Base-by-base conservation (phyloP, 805 yeast genomes). In the Lachancea nothofagi region DNA sequence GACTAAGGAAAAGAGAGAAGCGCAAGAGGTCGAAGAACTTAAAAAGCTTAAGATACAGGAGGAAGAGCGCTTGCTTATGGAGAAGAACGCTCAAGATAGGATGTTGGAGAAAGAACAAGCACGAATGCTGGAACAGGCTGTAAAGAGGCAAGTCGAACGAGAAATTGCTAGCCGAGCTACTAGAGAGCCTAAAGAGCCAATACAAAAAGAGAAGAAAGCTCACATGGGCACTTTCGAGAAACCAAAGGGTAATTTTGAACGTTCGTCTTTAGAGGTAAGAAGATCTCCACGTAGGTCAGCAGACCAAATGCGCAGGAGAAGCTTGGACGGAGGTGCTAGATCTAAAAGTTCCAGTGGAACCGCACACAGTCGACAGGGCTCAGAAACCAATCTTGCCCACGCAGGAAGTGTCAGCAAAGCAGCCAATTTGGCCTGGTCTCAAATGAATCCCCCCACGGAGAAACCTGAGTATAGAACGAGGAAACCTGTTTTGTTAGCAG, bases 111-210 rank as follows among this genome's bases (percentile, higher is more conserved):
- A 44, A 7, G 56, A 50, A 36, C 42, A 47, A 28, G 51, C 53
- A 31, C 52, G 42, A 19, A 32, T 42, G 40, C 40, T 51, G 20
- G 61, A 56, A 20, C 30, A 45, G n/a, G 47, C 48, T 32, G 45
- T 58, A 3, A 50, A 55, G 40, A 44, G 52, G 29, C 56, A 55
- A 30, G 53, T 60, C 2, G 52, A 54, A 33, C 37, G 41, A 5
- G 54, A 52, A 34, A 40, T 50, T 46, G 46, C 38, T 12, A 43
- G 41, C 34, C 49, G 46, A 30, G 36, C 53, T 15, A 40, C 40
- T 37, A 23, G 24, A 5, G 38, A 33, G 14, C 22, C 25, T 5
- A 21, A 12, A 8, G 32, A 17, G 6, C 21, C 24, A 14, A 29
- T 23, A 10, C 38, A 27, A 8, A 48, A 41, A 35, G 54, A 49